Base-by-base conservation (phyloP, 2,329 filamentous ascomycete species). In the Alternaria sp. region DNA sequence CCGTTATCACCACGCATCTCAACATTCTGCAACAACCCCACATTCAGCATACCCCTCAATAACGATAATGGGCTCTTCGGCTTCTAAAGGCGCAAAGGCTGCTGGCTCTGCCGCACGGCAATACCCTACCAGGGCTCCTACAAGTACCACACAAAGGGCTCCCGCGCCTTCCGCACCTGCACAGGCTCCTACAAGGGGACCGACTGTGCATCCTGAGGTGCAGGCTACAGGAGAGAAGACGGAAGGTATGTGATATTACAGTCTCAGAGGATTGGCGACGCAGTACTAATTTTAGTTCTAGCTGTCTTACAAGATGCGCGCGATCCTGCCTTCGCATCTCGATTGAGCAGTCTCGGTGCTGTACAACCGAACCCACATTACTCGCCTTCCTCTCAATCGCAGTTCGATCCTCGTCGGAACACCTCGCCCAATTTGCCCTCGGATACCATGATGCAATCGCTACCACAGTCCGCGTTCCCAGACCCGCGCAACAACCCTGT, bases 281-380 rank as follows among this genome's bases (percentile, higher is more conserved):
- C 28, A 43, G 8, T 34, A 36, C 44, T 66, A 36, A 67, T 53
- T 12, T 16, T 6, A 28, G n/a, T 18, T 18, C 16, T 28, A 85
- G 85, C 84, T 51, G 84, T 89, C 63, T 85, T 88, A 67, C 81
- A 87, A 70, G 87, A 90, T 71, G 86, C 82, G 57, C 84, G 83
- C 60, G 87, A 89, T 72, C 86, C 87, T 1, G 81, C 85, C 72
- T 94, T 85, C 87, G 91, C 94, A 84, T 90, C 88, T 74, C 96
- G 93, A 66, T 92, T 98, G 64, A 91, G 89, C 69, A 81, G 79
- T 46, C 80, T 89, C 59, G 87, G 87, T 58, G 83, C 86, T 56
- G 87, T 89, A 8, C 84, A 83, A 55, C 85, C 86, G 30, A 84
- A 84, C 60, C 85, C 85, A 3, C 86, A 86, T 27, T 80, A 84